Base-by-base conservation (phyloP, 1,284 basidiomycete genomes). In the Leccinum griseonigrum region DNA sequence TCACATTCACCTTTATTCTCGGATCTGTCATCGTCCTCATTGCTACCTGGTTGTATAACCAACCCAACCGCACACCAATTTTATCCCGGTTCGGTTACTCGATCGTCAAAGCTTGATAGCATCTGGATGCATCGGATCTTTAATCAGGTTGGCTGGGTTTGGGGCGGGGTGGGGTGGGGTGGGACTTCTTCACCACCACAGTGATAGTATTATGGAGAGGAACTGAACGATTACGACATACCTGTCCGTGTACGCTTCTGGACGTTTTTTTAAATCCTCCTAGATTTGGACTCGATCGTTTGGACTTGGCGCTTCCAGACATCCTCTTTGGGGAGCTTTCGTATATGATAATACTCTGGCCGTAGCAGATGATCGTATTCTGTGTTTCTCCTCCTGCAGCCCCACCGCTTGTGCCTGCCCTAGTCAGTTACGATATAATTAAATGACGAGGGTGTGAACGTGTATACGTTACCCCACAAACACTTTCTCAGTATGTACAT, bases 11-110 rank as follows among this genome's bases (percentile, higher is more conserved):
- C 0, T 98, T 98, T 74, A 76, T 95, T 63, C 77, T 92, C 38
- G 95, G 95, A 56, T 89, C 93, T 0, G 79, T 82, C 36, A 83
- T 94, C 63, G 95, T 97, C 56, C 84, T 98, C 52, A 81, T 85
- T 56, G 90, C 94, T 31, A 97, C 95, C 2, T 95, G 91, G 86
- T 79, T 96, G 64, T 97, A 97, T 79, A 95, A 95, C 73, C 85
- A 90, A 64, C 88, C 78, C n/a, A 69, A 54, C 57, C 75, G 72
- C 70, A 58, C 71, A 71, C 57, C 61, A 31, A 59, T 18, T n/a
- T 46, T 73, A 10, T 70, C 71, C 46, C 67, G 72, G 40, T 46
- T 70, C 9, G 62, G 66, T 43, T 76, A 75, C 63, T 65, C 70
- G 32, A 67, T 73, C 16, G 63, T 71, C 54, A 74, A 74, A 59